Percentiles rank a stretch among this genome's conserved stretches.
Conservation (phyloP, 2,329 filamentous ascomycete species). For the Trichoderma aggressivum region DNA sequence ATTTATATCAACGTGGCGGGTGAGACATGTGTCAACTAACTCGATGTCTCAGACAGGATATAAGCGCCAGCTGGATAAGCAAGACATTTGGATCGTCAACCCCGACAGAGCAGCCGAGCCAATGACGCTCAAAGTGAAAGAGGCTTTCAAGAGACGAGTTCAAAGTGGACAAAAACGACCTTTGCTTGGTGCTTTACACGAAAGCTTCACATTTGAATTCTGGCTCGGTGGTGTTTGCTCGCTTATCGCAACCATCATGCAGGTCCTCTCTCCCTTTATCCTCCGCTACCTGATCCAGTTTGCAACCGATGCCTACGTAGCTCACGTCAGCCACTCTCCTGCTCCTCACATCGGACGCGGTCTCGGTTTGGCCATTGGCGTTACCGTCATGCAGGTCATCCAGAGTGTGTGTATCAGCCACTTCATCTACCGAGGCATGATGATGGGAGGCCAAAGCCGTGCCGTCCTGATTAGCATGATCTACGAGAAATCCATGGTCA, state of each 20-base stretch:
- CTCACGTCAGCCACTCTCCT: conserved; percentile 47
- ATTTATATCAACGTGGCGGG: neutral
- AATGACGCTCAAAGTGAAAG: conserved; percentile 63
- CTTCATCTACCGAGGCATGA: conserved; percentile 90
- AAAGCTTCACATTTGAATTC: conserved; percentile 83
- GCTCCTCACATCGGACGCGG: conserved; percentile 70
- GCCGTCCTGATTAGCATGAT: conserved; percentile 81
- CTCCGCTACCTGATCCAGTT: conserved; percentile 85
- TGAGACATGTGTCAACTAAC: neutral
- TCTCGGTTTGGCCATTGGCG: conserved; percentile 77
- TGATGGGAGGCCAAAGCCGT: conserved; percentile 79
- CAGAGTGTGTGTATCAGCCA: conserved; percentile 83
- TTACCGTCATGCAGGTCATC: conserved; percentile 79
- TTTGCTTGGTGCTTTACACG: conserved; percentile 76
- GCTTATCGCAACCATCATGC: conserved; percentile 67
- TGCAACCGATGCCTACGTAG: conserved; percentile 72
- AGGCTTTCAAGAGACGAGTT: conserved; percentile 66
- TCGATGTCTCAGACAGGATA: conserved; percentile 64
- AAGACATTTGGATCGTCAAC: conserved; percentile 88
- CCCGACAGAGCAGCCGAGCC: conserved; percentile 70
- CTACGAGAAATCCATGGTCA: conserved; percentile 87
- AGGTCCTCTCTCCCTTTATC: conserved; percentile 81
- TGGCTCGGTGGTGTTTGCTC: conserved; percentile 78
- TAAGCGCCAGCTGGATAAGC: conserved; percentile 73
- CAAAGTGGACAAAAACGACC: conserved; percentile 68